These are phyloP conservation scores for Eucalyptus cloeziana DNA, from an alignment of 345 rosid species.

Conservation along the genomic window DNA sequence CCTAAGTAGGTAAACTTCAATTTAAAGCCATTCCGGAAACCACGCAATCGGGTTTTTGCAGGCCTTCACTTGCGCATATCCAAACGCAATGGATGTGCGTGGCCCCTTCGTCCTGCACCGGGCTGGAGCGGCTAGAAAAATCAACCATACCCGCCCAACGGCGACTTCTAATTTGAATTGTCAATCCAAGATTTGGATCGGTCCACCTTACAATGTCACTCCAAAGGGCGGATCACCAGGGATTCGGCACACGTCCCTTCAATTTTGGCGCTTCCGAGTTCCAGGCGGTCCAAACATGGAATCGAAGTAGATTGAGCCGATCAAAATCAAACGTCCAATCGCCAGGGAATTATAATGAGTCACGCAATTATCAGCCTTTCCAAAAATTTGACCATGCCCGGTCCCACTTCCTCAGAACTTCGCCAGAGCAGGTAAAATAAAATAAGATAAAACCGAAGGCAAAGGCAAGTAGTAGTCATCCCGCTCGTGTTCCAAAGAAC, in stretches of 20 bases:
- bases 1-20: not conserved
- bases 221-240: not conserved
- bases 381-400: not conserved
- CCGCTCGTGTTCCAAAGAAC: not conserved
- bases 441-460: not conserved
- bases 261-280: not conserved
- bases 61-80: not conserved
- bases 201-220: not conserved
- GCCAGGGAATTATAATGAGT: not conserved
- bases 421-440: fast-evolving
- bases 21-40: not conserved
- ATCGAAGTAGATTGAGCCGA: not conserved
- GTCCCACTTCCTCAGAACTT: not conserved
- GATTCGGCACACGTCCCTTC: not conserved
- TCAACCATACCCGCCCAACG: not conserved
- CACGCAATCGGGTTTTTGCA: not conserved
- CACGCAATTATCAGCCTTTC: not conserved
- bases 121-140: not conserved
- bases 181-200: not conserved
- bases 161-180: not conserved
- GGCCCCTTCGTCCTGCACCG: not conserved
- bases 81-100: not conserved
- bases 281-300: not conserved
- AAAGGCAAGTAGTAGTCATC: not conserved
- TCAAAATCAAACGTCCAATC: not conserved